Conservation (phyloP, 108 stramenopile species). For the Pseudonitzschia multistriata region DNA sequence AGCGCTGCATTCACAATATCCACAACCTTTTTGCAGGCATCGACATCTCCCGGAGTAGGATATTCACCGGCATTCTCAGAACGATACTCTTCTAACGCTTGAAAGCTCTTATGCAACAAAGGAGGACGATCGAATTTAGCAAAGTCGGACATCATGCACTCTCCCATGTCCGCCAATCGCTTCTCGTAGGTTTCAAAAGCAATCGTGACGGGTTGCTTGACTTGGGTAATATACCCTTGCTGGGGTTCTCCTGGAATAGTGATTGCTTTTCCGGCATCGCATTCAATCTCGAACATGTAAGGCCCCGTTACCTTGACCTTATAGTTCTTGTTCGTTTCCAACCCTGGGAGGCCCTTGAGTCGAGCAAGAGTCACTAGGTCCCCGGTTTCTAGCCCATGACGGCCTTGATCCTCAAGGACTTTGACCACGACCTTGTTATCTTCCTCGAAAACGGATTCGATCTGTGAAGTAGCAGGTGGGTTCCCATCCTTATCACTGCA, state of each 20-base stretch:
- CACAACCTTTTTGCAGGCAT: slow-evolving; percentile 68
- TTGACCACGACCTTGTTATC: slow-evolving; percentile 82
- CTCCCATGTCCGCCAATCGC: slow-evolving; percentile 77
- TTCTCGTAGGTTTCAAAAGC: slow-evolving; percentile 82
- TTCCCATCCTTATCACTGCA: slow-evolving; percentile 93
- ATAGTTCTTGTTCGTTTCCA: slow-evolving; percentile 62
- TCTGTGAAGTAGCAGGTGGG: slow-evolving; percentile 82
- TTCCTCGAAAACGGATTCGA: slow-evolving; percentile 79
- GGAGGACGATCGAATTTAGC: slow-evolving; percentile 95
- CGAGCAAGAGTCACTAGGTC: slow-evolving; percentile 90
- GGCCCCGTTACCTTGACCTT: slow-evolving; percentile 87
- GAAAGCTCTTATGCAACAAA: slow-evolving; percentile 84
- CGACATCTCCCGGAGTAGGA: slow-evolving; percentile 81
- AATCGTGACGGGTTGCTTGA: slow-evolving; percentile 88
- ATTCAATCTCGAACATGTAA: slow-evolving; percentile 87
- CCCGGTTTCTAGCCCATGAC: slow-evolving; percentile 95
- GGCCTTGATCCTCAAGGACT: slow-evolving; percentile 93
- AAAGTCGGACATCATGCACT: slow-evolving; percentile 95
- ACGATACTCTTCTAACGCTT: slow-evolving; percentile 69
- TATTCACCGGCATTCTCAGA: slow-evolving; percentile 56
- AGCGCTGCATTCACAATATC: slow-evolving; percentile 58
- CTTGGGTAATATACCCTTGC: slow-evolving; percentile 93
- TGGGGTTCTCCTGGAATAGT: slow-evolving; percentile 20
- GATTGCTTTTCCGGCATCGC: slow-evolving; percentile 14
- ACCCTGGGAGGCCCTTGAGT: slow-evolving; percentile 75